These are phyloP conservation scores for Geranomyces michiganensis DNA, from an alignment of 192 early-diverging fungal species.

Conservation along the genomic window DNA sequence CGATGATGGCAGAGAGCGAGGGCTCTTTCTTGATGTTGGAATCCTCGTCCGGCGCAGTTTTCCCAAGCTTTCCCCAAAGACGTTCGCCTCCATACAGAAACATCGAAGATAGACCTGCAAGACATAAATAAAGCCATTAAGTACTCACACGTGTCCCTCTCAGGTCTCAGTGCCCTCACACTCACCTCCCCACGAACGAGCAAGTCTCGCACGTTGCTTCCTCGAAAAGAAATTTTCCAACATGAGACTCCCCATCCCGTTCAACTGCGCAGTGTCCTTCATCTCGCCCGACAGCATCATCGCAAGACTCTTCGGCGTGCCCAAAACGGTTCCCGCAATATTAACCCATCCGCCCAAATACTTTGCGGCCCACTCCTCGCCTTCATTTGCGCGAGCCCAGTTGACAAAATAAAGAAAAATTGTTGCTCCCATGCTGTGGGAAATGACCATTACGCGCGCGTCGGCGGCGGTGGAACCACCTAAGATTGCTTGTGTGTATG, in stretches of 20 bases:
- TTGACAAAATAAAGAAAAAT: slow-evolving; percentile 84
- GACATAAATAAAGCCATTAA: too few relatives aligned
- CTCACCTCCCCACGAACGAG: slow-evolving; percentile 75
- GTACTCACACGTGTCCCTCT: too few relatives aligned
- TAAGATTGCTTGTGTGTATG: slow-evolving; percentile 31
- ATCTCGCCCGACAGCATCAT: slow-evolving; percentile 61
- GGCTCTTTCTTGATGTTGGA: background rate
- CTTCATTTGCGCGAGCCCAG: slow-evolving; percentile 82
- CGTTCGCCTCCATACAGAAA: slow-evolving; percentile 81
- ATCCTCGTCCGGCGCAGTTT: slow-evolving; percentile 73
- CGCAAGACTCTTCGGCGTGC: slow-evolving; percentile 69
- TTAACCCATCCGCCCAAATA: slow-evolving; percentile 80
- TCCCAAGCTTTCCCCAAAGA: slow-evolving; percentile 70
- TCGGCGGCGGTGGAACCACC: slow-evolving; percentile 40
- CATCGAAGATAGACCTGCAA: slow-evolving; percentile 57
- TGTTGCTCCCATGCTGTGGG: slow-evolving; percentile 72
- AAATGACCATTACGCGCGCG: slow-evolving; percentile 61
- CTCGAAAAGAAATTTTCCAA: slow-evolving; percentile 68
- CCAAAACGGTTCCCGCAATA: slow-evolving; percentile 84
- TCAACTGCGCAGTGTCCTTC: slow-evolving; percentile 80
- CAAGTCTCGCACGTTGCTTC: slow-evolving; percentile 71
- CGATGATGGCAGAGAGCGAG: slow-evolving; percentile 9
- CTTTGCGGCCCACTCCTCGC: slow-evolving; percentile 71
- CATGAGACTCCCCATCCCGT: slow-evolving; percentile 2
- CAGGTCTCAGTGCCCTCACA: slow-evolving; percentile 51